These are phyloP conservation scores for Gypsophila paniculata DNA, from an alignment of 179 eudicot genomes.

Conservation along the genomic window DNA sequence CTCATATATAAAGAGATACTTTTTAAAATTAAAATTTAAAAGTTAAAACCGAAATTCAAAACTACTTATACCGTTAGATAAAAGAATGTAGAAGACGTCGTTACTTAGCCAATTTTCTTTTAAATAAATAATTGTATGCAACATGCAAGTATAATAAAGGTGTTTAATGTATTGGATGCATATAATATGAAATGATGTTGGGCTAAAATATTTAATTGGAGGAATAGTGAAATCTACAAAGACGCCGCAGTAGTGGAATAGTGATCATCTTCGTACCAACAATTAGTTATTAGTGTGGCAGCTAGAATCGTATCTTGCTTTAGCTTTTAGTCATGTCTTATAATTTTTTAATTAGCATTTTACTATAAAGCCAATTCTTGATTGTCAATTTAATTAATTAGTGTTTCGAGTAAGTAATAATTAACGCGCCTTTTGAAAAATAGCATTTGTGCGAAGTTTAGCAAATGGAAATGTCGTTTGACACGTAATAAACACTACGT, in stretches of 20 bases:
- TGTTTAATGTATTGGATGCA: too few relatives aligned
- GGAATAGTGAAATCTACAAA: not conserved
- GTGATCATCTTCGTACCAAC: constrained; percentile 21
- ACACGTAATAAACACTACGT: too few relatives aligned
- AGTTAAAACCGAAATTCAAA: too few relatives aligned
- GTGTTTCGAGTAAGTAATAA: not conserved
- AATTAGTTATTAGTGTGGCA: constrained; percentile 10
- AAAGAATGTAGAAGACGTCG: too few relatives aligned
- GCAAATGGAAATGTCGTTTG: not conserved
- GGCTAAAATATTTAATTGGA: not conserved
- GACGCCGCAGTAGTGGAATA: constrained; percentile 7
- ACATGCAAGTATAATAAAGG: too few relatives aligned
- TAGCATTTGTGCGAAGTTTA: too few relatives aligned
- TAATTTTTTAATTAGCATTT: constrained; percentile 11
- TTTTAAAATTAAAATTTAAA: too few relatives aligned
- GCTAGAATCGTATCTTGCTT: constrained; percentile 18
- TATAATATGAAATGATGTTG: too few relatives aligned
- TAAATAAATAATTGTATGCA: too few relatives aligned
- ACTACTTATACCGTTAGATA: too few relatives aligned
- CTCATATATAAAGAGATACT: too few relatives aligned
- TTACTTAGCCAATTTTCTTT: too few relatives aligned
- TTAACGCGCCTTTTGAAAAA: not conserved
- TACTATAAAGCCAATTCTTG: constrained; percentile 6
- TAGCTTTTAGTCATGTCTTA: constrained; percentile 25
- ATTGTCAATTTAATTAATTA: not conserved